Evolutionary conservation across 148 eudicot genomes (phyloP).

Genomic region (Camellia lanceoleosa): DNA sequence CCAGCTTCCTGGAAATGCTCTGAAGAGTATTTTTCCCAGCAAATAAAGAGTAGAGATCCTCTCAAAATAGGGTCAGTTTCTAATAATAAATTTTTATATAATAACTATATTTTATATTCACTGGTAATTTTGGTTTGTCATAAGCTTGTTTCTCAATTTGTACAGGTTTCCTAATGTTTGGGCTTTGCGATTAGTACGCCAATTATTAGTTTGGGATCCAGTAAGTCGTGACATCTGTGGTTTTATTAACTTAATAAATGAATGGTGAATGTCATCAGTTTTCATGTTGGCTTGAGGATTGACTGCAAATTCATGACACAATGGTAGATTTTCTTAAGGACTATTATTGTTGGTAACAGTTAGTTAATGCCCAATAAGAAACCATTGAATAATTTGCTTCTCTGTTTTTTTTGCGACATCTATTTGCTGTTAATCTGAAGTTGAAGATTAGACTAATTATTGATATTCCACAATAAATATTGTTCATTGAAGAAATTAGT

Average conservation of each 20-base stretch:
- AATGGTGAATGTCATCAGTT: neutral
- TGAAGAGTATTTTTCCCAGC: slow-evolving; percentile 84
- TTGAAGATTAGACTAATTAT: too few species aligned
- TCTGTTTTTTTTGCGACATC: slow-evolving; percentile 19
- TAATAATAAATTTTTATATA: neutral
- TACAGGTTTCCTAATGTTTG: slow-evolving; percentile 83
- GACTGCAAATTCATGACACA: neutral
- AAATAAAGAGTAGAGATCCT: slow-evolving; percentile 84
- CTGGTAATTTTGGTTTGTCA: slow-evolving; percentile 1
- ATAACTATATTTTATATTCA: neutral
- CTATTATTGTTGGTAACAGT: neutral
- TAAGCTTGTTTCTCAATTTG: slow-evolving; percentile 16
- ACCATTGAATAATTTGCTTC: neutral
- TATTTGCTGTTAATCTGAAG: too few species aligned
- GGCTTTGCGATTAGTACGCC: slow-evolving; percentile 95
- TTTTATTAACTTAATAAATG: slow-evolving; percentile 4
- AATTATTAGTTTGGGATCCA: slow-evolving; percentile 84
- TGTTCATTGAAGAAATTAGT: too few species aligned
- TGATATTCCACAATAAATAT: too few species aligned
- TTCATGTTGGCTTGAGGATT: slow-evolving; percentile 1
- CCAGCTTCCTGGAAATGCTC: slow-evolving; percentile 99
- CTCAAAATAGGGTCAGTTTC: slow-evolving; percentile 81
- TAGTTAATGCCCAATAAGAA: neutral
- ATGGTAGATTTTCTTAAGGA: neutral
- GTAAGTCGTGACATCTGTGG: slow-evolving; percentile 40